Evolutionary conservation across 2,329 filamentous ascomycete species (phyloP).

Genomic region (Cladosporium sp.): DNA sequence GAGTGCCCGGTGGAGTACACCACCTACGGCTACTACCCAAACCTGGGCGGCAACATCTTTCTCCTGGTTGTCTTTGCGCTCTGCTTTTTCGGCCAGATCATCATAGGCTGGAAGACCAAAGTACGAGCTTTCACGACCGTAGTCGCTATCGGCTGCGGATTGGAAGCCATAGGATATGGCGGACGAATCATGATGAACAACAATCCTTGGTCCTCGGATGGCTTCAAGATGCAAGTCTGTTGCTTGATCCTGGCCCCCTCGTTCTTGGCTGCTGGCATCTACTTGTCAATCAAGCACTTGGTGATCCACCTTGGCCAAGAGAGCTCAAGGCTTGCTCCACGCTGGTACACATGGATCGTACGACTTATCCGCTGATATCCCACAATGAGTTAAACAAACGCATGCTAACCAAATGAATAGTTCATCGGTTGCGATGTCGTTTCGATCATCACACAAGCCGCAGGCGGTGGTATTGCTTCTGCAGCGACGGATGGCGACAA

Average conservation of each 20-base stretch:
- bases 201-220: conserved; percentile 45
- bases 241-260: conserved; percentile 51
- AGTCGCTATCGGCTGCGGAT: conserved; percentile 36
- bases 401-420: conserved; percentile 21
- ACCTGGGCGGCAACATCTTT: conserved; percentile 35
- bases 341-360: conserved; percentile 43
- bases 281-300: conserved; percentile 44
- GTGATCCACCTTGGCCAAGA: conserved; percentile 40
- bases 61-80: conserved; percentile 35
- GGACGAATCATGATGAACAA: conserved; percentile 50
- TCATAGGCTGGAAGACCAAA: conserved; percentile 31
- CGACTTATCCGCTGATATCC: not conserved
- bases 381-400: conserved; percentile 47
- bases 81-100: conserved; percentile 31
- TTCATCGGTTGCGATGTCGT: conserved; percentile 48
- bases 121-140: conserved; percentile 38
- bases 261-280: conserved; percentile 44
- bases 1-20: conserved; percentile 34
- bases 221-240: conserved; percentile 49
- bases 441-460: conserved; percentile 42
- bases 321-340: conserved; percentile 38
- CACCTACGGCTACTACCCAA: conserved; percentile 38
- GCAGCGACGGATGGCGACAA: conserved; percentile 27
- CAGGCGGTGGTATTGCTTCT: conserved; percentile 40
- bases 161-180: conserved; percentile 51